Conservation (phyloP, 2,329 filamentous ascomycete species). For the Cytospora piceae region DNA sequence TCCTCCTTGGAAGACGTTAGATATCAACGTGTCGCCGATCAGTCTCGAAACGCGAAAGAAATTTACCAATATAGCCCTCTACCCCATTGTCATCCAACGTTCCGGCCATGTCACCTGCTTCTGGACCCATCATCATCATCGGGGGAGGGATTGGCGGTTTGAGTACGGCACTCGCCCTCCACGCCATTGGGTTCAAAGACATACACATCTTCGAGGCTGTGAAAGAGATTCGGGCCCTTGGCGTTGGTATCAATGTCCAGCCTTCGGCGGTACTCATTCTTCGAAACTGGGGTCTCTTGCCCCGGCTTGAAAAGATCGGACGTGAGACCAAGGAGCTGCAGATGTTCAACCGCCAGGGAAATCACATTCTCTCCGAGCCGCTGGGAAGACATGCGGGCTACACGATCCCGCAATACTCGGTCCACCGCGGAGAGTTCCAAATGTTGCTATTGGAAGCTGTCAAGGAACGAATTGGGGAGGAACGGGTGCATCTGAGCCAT, state of each 20-base stretch:
- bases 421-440: slow-evolving; percentile 51
- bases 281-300: slow-evolving; percentile 47
- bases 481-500: slow-evolving; percentile 45
- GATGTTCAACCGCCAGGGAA: slow-evolving; percentile 49
- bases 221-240: slow-evolving; percentile 45
- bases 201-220: slow-evolving; percentile 49
- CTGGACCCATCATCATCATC: slow-evolving; percentile 35
- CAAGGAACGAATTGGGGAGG: slow-evolving; percentile 44
- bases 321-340: slow-evolving; percentile 48
- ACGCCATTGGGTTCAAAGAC: slow-evolving; percentile 42
- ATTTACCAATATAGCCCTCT: too few relatives aligned
- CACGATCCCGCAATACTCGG: slow-evolving; percentile 47
- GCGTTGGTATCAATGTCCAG: slow-evolving; percentile 52
- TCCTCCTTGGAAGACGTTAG: too few relatives aligned
- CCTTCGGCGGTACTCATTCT: slow-evolving; percentile 50
- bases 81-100: too few relatives aligned
- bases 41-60: too few relatives aligned
- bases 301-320: slow-evolving; percentile 44
- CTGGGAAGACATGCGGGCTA: slow-evolving; percentile 47
- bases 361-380: slow-evolving; percentile 47
- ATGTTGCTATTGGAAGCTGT: slow-evolving; percentile 48
- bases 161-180: slow-evolving; percentile 35
- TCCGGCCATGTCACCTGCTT: too few relatives aligned
- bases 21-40: too few relatives aligned
- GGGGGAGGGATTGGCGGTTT: slow-evolving; percentile 40